Percentiles rank a stretch among this genome's conserved stretches.
phyloP scores from a whole-genome alignment of 331 rosid species.

The Acacia concinna region DNA sequence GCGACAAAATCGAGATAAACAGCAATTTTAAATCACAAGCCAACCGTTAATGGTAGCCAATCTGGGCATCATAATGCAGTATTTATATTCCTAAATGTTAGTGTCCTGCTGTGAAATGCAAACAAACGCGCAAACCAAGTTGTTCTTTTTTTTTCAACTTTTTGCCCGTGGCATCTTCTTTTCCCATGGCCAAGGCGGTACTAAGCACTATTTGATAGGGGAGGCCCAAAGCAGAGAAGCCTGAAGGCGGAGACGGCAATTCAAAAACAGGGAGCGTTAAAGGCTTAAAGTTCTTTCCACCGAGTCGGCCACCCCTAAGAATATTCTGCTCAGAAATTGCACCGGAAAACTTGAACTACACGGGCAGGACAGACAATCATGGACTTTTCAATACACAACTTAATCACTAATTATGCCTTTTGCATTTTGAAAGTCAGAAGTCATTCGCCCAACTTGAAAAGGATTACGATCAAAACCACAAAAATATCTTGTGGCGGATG shows the following conservation, averaged over 20 bases:
- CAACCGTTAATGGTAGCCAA: slow-evolving; percentile 14
- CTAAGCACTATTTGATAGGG: neutral
- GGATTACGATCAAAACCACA: neutral
- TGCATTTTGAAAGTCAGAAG: neutral
- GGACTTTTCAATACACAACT: neutral
- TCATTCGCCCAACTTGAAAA: neutral
- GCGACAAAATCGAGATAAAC: slow-evolving; percentile 18
- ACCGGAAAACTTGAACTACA: neutral
- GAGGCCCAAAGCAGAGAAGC: neutral
- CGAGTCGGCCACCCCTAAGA: neutral
- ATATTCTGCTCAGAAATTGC: slow-evolving; percentile 24
- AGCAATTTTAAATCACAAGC: slow-evolving; percentile 29
- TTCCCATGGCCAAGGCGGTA: neutral
- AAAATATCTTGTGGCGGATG: neutral
- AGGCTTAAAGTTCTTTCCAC: neutral
- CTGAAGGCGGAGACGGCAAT: neutral
- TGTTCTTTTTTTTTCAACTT: no score
- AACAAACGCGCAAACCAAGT: neutral
- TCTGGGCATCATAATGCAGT: neutral
- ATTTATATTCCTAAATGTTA: neutral
- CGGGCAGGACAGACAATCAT: neutral
- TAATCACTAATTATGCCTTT: neutral
- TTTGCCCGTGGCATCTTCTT: neutral
- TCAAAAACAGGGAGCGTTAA: slow-evolving; percentile 15
- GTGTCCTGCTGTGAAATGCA: neutral